These are phyloP conservation scores for Coemansia sp. DNA, from an alignment of 192 early-diverging fungal genomes.

Conservation along the genomic window DNA sequence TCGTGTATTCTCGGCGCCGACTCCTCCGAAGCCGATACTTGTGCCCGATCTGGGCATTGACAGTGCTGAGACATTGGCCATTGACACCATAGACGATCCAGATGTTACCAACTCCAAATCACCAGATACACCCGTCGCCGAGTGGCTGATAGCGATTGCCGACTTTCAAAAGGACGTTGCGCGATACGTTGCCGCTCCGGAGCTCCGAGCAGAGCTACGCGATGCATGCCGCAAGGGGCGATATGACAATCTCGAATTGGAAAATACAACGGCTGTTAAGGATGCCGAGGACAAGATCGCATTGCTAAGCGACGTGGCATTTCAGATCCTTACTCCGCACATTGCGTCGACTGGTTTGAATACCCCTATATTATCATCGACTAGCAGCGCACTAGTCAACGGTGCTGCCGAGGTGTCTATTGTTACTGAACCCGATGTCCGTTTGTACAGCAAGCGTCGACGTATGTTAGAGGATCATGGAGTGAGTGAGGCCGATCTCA, in stretches of 20 bases:
- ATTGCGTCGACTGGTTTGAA: neutral
- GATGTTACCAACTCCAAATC: slow-evolving; percentile 9
- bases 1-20: neutral
- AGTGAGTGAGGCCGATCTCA: neutral
- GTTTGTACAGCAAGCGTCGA: neutral
- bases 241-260: neutral
- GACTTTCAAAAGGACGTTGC: slow-evolving; percentile 46
- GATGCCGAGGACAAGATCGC: slow-evolving; percentile 9
- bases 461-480: neutral
- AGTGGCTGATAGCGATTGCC: slow-evolving; percentile 45
- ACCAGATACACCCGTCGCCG: slow-evolving; percentile 14
- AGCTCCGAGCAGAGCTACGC: neutral
- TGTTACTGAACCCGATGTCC: neutral
- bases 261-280: neutral
- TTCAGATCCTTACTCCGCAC: slow-evolving; percentile 16
- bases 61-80: neutral
- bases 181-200: slow-evolving; percentile 15
- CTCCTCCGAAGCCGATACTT: neutral
- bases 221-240: slow-evolving; percentile 1
- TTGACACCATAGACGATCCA: neutral
- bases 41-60: neutral
- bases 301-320: slow-evolving; percentile 18
- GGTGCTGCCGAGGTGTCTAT: neutral
- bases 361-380: neutral
- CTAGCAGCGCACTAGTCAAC: neutral